These are phyloP conservation scores for Saturnispora diversa DNA, from an alignment of 805 yeast species.

Conservation along the genomic window DNA sequence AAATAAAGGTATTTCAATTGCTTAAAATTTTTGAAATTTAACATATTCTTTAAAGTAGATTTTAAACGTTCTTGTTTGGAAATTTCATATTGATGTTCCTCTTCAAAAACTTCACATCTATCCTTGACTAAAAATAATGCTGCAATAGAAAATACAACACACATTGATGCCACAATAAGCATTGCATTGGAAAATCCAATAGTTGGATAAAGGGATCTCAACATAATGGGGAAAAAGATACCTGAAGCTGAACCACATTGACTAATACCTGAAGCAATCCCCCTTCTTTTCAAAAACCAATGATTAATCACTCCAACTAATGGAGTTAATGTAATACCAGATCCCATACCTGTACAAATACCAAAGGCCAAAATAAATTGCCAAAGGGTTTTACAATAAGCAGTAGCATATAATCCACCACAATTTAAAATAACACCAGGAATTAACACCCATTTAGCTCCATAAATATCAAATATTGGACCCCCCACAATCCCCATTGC, in stretches of 20 bases:
- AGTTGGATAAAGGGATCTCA: slow-evolving; percentile 38
- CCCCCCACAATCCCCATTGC: slow-evolving; percentile 33
- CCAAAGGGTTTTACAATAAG: slow-evolving; percentile 40
- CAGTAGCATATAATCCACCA: slow-evolving; percentile 31
- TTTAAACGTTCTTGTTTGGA: slow-evolving; percentile 8
- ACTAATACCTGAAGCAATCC: slow-evolving; percentile 44
- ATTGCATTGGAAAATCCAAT: slow-evolving; percentile 53
- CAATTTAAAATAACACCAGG: slow-evolving; percentile 38
- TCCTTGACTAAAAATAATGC: slow-evolving; percentile 36
- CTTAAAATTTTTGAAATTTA: slow-evolving; percentile 34
- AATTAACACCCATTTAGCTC: slow-evolving; percentile 40
- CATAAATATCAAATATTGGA: slow-evolving; percentile 55
- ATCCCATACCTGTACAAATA: slow-evolving; percentile 49
- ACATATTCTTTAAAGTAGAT: slow-evolving; percentile 24
- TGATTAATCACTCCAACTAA: slow-evolving; percentile 56
- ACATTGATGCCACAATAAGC: slow-evolving; percentile 42
- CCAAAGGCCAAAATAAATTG: slow-evolving; percentile 60
- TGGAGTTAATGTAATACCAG: slow-evolving; percentile 55
- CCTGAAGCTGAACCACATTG: slow-evolving; percentile 49
- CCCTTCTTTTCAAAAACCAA: slow-evolving; percentile 56
- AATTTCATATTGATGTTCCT: slow-evolving; percentile 20
- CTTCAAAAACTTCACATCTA: slow-evolving; percentile 28
- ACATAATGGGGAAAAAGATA: slow-evolving; percentile 43
- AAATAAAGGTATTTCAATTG: slow-evolving; percentile 33
- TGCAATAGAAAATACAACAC: slow-evolving; percentile 31